Evolutionary conservation across 768 basidiomycete genomes (phyloP).

Genomic region (Trametes cingulata): DNA sequence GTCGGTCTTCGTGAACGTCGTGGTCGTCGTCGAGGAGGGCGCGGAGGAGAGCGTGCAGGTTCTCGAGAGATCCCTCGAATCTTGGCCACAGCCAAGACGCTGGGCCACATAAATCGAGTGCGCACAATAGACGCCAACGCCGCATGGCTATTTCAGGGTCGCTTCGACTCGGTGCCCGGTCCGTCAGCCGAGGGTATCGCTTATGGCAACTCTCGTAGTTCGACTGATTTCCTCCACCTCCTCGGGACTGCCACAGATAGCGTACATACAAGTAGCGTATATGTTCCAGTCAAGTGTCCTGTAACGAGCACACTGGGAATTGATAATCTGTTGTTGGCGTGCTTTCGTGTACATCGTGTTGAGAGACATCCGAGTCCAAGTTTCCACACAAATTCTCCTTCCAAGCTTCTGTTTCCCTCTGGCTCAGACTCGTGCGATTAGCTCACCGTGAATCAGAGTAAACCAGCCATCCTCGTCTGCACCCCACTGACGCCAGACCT

Average conservation of each 20-base stretch:
- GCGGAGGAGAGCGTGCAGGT: not conserved
- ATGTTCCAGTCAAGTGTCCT: too few species aligned
- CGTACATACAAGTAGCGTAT: too few species aligned
- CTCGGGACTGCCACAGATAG: too few species aligned
- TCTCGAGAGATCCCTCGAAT: not conserved
- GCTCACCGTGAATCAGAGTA: constrained; percentile 20
- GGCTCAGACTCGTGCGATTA: constrained; percentile 8
- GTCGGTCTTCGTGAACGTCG: not conserved
- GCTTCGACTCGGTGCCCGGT: not conserved
- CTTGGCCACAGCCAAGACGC: not conserved
- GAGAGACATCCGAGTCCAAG: too few species aligned
- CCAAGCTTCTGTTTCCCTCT: not conserved
- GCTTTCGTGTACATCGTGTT: too few species aligned
- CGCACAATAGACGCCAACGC: not conserved
- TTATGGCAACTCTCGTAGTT: constrained; percentile 10
- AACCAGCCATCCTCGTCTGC: constrained; percentile 25
- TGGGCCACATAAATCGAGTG: too few species aligned
- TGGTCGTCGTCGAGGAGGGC: not conserved
- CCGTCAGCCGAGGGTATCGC: not conserved
- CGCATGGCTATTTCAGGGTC: not conserved
- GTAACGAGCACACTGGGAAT: too few species aligned
- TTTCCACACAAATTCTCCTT: too few species aligned
- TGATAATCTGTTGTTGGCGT: too few species aligned
- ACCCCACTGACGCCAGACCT: constrained; percentile 19
- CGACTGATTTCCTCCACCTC: too few species aligned